Base-by-base conservation (phyloP, 306 rosid genomes). In the Fagus crenata region DNA sequence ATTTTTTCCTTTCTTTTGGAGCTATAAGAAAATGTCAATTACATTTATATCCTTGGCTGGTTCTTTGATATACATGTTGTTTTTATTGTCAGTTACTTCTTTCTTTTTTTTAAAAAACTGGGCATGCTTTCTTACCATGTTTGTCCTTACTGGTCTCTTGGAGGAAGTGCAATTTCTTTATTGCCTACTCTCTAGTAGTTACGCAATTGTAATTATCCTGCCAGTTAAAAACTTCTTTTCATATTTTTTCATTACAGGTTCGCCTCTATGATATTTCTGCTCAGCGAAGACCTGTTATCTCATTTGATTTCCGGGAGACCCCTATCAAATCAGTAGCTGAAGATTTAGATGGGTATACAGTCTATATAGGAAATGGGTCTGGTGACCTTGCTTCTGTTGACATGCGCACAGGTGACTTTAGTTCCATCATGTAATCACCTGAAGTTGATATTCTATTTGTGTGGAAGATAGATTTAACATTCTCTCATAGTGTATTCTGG, bases 301-400 rank as follows among this genome's bases (percentile, higher is more conserved):
- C 96, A 33, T 81, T 92, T 81, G 82, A 91, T 86, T 92, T 91
- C 58, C 83, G 87, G 67, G 99, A 92, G 87, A 88, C 96, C 22
- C 83, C 99, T 53, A 91, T 96, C 75, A 96, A 89, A 88, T 86
- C 97, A 53, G 72, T 96, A 70, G 89, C 87, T 13, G 97, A 80
- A 83, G 99, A 96, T 86, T 53, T 72, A 61, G 91, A 96, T 86
- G 98, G 98, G 32, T 73, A 87, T 68, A 86, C 97, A 80, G 77
- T 92, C 77, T 92, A 91, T 84, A 32, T 89, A 67, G 98, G 99
- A 78, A 96, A 96, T 81, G 98, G 96, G 41, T 88, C 96, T 70
- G 98, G 98, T 71, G 99, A 96, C 87, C 93, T 96, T 85, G 97
- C 96, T 75, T 86, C 96, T 77, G 35, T 91, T 78, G 99, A 96